Evolutionary conservation across 208 protist genomes (phyloP).

Genomic region (Herpetomonas tarakana): DNA sequence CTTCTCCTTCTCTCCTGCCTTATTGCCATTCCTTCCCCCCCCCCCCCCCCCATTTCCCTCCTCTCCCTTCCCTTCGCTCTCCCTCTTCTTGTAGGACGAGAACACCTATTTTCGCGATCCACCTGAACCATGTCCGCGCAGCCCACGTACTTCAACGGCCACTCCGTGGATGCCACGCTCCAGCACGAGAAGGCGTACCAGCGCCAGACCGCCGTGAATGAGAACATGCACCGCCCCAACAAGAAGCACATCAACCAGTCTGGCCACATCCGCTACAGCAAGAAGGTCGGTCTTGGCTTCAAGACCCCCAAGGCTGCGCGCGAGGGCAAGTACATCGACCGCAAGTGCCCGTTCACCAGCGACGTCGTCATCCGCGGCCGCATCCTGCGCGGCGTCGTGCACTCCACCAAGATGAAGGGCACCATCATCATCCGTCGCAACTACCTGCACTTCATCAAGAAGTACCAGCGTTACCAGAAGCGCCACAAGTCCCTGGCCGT

Average conservation of each 20-base stretch:
- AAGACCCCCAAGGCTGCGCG: conserved; percentile 98
- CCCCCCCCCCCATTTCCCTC: too few species aligned
- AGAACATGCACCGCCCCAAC: conserved; percentile 80
- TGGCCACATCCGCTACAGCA: conserved; percentile 93
- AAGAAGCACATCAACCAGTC: conserved; percentile 56
- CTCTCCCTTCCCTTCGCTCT: too few species aligned
- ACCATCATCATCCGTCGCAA: conserved; percentile 99
- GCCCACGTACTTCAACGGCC: conserved; percentile 66
- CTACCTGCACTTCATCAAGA: conserved; percentile 99
- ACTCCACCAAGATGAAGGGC: conserved; percentile 98
- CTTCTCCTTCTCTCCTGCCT: too few species aligned
- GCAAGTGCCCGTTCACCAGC: conserved; percentile 99
- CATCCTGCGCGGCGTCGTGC: conserved; percentile 98
- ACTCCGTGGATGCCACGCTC: conserved; percentile 80
- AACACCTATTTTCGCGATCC: conserved; percentile 5
- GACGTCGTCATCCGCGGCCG: conserved; percentile 99
- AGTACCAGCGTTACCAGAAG: conserved; percentile 99
- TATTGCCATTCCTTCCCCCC: too few species aligned
- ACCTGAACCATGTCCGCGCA: conserved; percentile 29
- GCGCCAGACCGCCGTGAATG: conserved; percentile 89
- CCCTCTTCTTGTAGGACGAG: background rate
- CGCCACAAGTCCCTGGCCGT: conserved; percentile 99
- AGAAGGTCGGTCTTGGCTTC: conserved; percentile 99
- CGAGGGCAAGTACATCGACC: conserved; percentile 99
- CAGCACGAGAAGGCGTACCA: conserved; percentile 92